phyloP scores from a whole-genome alignment of 1,139 yeast genomes.

The Pichia sp. region DNA sequence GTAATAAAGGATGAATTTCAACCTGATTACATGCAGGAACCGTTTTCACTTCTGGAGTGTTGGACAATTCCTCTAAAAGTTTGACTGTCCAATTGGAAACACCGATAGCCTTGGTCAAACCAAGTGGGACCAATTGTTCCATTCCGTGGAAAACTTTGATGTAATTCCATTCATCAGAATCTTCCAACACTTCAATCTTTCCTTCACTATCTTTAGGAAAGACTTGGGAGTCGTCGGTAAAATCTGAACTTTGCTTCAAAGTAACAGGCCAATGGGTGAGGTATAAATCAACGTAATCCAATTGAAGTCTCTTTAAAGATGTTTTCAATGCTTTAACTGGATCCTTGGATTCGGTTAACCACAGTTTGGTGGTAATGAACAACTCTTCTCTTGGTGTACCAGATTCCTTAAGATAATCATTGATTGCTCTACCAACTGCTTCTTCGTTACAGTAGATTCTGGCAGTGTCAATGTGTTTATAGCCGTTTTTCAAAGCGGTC shows the following conservation, averaged over 20 bases:
- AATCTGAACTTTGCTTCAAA: too few relatives aligned
- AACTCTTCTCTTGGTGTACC: slow-evolving; percentile 63
- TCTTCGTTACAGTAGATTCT: slow-evolving; percentile 59
- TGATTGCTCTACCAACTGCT: slow-evolving; percentile 60
- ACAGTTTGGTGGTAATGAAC: slow-evolving; percentile 74
- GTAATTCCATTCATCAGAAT: slow-evolving; percentile 41
- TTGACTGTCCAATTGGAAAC: slow-evolving; percentile 52
- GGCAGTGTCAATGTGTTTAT: slow-evolving; percentile 77
- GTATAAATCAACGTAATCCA: slow-evolving; percentile 73
- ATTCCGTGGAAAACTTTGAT: slow-evolving; percentile 62
- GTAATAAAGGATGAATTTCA: slow-evolving; percentile 68
- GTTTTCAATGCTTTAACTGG: slow-evolving; percentile 40
- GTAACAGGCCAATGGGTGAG: slow-evolving; percentile 75
- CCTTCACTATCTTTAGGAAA: background rate
- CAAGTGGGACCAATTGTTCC: slow-evolving; percentile 44
- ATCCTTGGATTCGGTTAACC: slow-evolving; percentile 32
- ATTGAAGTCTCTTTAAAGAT: slow-evolving; percentile 37
- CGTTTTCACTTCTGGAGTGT: slow-evolving; percentile 41
- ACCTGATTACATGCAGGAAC: slow-evolving; percentile 69
- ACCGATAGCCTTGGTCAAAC: slow-evolving; percentile 54
- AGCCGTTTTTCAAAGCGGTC: slow-evolving; percentile 60
- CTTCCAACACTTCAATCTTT: slow-evolving; percentile 29
- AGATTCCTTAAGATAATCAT: slow-evolving; percentile 32
- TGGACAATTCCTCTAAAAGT: slow-evolving; percentile 22
- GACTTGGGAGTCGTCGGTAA: slow-evolving; percentile 15